Conservation (phyloP, 176 grass and related monocot genomes). For the Ampelocalamus luodianensis region DNA sequence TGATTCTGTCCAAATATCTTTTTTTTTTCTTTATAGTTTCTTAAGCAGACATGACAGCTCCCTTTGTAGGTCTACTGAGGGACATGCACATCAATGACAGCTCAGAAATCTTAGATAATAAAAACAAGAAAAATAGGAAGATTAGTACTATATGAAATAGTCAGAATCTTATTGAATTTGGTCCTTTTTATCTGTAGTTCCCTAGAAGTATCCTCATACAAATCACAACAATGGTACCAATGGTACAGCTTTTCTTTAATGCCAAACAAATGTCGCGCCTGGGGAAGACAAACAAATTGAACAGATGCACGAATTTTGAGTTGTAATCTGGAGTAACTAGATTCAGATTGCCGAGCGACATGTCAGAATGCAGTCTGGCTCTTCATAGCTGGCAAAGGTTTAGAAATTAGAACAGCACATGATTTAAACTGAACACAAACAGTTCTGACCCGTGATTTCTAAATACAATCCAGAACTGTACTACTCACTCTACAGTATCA, state of each 20-base stretch:
- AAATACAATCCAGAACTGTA: not conserved
- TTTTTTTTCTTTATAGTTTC: constrained; percentile 1
- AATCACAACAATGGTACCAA: not conserved
- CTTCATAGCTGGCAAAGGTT: not conserved
- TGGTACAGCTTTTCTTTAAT: not conserved
- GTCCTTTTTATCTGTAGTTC: not conserved
- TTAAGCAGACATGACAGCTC: constrained; percentile 52
- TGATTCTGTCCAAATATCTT: constrained; percentile 39
- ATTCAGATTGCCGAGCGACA: constrained; percentile 17
- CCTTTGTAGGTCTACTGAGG: constrained; percentile 36
- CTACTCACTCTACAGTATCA: not conserved
- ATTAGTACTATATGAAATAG: not conserved
- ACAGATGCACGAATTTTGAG: not conserved
- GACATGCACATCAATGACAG: constrained; percentile 37
- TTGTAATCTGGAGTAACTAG: not conserved
- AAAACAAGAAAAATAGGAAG: constrained; percentile 3
- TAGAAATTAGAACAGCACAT: not conserved
- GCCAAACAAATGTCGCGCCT: constrained; percentile 13
- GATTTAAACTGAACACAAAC: constrained; percentile 5
- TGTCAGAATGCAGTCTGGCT: constrained; percentile 30
- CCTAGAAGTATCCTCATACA: constrained; percentile 21
- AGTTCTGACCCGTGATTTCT: not conserved
- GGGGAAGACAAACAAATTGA: constrained; percentile 29
- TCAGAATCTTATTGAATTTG: constrained; percentile 44
- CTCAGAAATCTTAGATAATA: not conserved